phyloP scores from a whole-genome alignment of 1,139 yeast genomes.

The Candida mesenterica region DNA sequence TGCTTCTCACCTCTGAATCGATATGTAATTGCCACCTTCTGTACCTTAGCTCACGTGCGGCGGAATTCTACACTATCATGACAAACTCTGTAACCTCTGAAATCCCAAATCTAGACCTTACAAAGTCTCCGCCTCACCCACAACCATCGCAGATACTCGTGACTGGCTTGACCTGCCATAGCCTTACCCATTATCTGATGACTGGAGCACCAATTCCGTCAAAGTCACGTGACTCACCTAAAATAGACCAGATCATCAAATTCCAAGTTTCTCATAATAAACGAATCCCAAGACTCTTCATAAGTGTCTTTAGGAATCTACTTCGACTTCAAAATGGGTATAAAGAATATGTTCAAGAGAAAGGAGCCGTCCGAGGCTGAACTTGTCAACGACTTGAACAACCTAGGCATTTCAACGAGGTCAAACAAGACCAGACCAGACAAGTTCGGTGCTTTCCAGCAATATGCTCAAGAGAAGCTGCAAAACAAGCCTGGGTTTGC shows the following conservation, averaged over 20 bases:
- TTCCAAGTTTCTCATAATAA: not conserved
- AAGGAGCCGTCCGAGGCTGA: slow-evolving; percentile 63
- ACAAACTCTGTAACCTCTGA: too few species aligned
- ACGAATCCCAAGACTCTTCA: too few species aligned
- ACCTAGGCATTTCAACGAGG: slow-evolving; percentile 54
- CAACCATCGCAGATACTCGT: too few species aligned
- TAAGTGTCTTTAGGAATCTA: too few species aligned
- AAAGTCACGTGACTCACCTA: not conserved
- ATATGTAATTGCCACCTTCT: too few species aligned
- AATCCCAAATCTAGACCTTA: too few species aligned
- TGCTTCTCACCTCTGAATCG: too few species aligned
- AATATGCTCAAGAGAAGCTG: slow-evolving; percentile 54
- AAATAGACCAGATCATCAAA: not conserved
- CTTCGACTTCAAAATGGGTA: slow-evolving; percentile 43
- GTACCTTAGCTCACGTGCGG: too few species aligned
- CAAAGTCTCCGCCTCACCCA: too few species aligned
- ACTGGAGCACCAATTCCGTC: not conserved
- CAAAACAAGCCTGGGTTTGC: slow-evolving; percentile 42
- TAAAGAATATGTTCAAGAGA: slow-evolving; percentile 55
- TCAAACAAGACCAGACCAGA: slow-evolving; percentile 37
- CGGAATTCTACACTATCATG: too few species aligned
- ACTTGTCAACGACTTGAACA: slow-evolving; percentile 49
- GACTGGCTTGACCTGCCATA: too few species aligned
- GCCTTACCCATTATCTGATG: too few species aligned
- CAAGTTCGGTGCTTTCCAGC: slow-evolving; percentile 65